Base-by-base conservation (phyloP, 2,329 filamentous ascomycete species). In the Fusarium papillatum region DNA sequence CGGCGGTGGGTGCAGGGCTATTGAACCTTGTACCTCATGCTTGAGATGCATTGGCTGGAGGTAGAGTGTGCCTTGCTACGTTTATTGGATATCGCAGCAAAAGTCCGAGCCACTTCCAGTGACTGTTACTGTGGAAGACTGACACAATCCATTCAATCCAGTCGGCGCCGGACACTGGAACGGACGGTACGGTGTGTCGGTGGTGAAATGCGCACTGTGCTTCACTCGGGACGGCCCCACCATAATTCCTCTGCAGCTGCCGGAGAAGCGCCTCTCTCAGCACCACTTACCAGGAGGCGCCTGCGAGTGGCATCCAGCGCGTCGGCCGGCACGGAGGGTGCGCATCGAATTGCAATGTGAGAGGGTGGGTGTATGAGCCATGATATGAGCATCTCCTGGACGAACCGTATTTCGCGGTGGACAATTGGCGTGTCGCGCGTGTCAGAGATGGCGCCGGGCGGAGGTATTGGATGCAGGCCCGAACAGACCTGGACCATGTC, bases 401-500 rank as follows among this genome's bases (percentile, higher is more conserved):
- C 59, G 46, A 69, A 68, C 31, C 31, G 46, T 66, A 53, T 29
- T 64, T 38, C 24, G 36, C n/a, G 57, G 62, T 70, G 72, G 70
- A 41, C 57, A 62, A 60, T 46, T 72, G 64, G 69, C 55, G 48
- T 66, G 64, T 53, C 61, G 67, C 66, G 59, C 39, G 66, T 43
- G 66, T 69, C 34, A 61, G 39, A 71, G 50, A 64, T 69, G 69
- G 66, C 61, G 71, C 64, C 66, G 66, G 68, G 59, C 29, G 65
- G 66, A 66, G 65, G 68, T 76, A 53, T 53, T 72, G 68, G 71
- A 53, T 69, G 64, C 74, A 68, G 68, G 63, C 63, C 62, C 68
- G 63, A 75, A 38, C 36, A 69, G 57, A 74, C 72, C 74, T 76
- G 69, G 69, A 72, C 74, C 74, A 74, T 76, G 71, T 60, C 71